These are phyloP conservation scores for Podosphaera xanthii DNA, from an alignment of 2,329 filamentous ascomycete species.

Conservation along the genomic window DNA sequence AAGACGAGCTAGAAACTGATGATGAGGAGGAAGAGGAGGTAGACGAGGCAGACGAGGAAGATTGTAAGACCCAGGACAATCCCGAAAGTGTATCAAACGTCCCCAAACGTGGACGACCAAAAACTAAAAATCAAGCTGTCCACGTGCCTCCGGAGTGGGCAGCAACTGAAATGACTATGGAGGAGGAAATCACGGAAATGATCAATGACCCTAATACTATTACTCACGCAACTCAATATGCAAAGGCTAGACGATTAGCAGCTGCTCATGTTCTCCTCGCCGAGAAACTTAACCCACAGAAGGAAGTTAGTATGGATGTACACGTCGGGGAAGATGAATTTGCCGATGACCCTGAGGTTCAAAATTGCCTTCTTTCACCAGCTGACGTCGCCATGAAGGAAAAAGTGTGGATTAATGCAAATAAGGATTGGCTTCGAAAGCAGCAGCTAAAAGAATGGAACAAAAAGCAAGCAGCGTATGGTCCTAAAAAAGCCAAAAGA, in stretches of 20 bases:
- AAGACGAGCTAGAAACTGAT: background rate
- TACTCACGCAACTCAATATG: constrained; percentile 33
- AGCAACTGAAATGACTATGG: constrained; percentile 36
- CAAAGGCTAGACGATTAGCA: constrained; percentile 32
- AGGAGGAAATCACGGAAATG: constrained; percentile 47
- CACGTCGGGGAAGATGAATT: constrained; percentile 66
- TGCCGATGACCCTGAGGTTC: constrained; percentile 69
- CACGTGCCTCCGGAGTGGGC: constrained; percentile 30
- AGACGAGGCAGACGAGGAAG: background rate
- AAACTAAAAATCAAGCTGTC: constrained; percentile 14
- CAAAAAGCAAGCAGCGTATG: constrained; percentile 36
- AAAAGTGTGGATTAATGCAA: constrained; percentile 80
- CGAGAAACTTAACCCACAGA: constrained; percentile 24
- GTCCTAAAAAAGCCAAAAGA: constrained; percentile 31
- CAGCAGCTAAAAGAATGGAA: constrained; percentile 43
- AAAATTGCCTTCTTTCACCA: constrained; percentile 50
- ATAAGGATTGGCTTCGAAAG: constrained; percentile 76
- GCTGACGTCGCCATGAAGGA: constrained; percentile 68
- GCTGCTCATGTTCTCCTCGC: constrained; percentile 29
- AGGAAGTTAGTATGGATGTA: constrained; percentile 31
- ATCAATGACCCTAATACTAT: constrained; percentile 37
- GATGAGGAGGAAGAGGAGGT: constrained; percentile 2
- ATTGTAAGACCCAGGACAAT: no score
- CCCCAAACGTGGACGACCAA: background rate
- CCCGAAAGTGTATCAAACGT: background rate